Conservation (phyloP, 2,329 filamentous ascomycete species). For the Diplocarpon rosae region DNA sequence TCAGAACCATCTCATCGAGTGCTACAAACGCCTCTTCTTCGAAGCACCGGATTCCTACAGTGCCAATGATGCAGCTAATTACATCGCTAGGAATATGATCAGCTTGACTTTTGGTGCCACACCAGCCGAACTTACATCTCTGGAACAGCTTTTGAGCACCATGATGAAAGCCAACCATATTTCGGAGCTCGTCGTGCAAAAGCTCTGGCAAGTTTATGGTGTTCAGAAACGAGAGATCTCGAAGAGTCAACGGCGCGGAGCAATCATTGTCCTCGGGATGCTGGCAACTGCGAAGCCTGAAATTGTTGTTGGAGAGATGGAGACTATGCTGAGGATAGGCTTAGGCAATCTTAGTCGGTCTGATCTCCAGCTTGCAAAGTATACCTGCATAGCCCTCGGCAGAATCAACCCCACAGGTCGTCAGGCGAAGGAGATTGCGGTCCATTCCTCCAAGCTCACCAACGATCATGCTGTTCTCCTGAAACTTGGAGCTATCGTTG, state of each 20-base stretch:
- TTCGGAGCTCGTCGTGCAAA: slow-evolving; percentile 74
- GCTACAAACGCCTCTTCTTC: slow-evolving; percentile 92
- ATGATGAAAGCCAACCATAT: slow-evolving; percentile 96
- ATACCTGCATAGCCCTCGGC: slow-evolving; percentile 84
- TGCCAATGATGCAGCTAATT: slow-evolving; percentile 84
- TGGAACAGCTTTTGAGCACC: slow-evolving; percentile 87
- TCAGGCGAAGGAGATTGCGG: slow-evolving; percentile 59
- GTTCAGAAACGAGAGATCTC: slow-evolving; percentile 91
- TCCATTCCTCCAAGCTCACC: slow-evolving; percentile 64
- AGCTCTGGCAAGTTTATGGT: slow-evolving; percentile 96
- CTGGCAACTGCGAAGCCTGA: slow-evolving; percentile 84
- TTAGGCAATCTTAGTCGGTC: slow-evolving; percentile 68
- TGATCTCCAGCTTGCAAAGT: slow-evolving; percentile 85
- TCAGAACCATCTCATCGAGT: slow-evolving; percentile 91
- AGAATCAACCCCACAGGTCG: slow-evolving; percentile 81
- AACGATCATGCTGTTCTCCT: slow-evolving; percentile 85
- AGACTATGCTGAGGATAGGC: slow-evolving; percentile 84
- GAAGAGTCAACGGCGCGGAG: slow-evolving; percentile 75
- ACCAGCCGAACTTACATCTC: slow-evolving; percentile 84
- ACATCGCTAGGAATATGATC: slow-evolving; percentile 97
- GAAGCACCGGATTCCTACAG: slow-evolving; percentile 84
- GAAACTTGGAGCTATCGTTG: slow-evolving; percentile 72
- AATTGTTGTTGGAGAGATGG: slow-evolving; percentile 89
- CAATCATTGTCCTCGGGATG: slow-evolving; percentile 97
- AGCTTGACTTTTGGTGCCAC: slow-evolving; percentile 94